Evolutionary conservation across 2,329 filamentous ascomycete genomes (phyloP).

Genomic region (Scleromitrula shiraiana): DNA sequence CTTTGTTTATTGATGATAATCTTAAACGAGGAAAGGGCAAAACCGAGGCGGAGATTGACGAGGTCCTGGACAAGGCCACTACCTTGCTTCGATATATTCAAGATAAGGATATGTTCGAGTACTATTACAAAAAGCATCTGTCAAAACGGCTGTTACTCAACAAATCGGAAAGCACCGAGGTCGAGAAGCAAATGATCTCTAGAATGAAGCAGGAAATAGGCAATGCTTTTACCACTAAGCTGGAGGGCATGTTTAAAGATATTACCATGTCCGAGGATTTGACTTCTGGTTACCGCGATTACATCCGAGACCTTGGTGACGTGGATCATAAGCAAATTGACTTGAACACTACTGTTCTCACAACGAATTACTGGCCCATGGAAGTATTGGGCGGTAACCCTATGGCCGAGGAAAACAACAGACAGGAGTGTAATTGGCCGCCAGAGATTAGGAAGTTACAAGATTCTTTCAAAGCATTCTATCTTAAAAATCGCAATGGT

Average conservation of each 20-base stretch:
- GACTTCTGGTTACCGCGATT: conserved; percentile 65
- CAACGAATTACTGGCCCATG: conserved; percentile 90
- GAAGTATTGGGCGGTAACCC: conserved; percentile 66
- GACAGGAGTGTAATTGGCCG: conserved; percentile 62
- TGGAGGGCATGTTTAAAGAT: conserved; percentile 98
- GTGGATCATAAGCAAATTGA: conserved; percentile 59
- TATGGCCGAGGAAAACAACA: conserved; percentile 40
- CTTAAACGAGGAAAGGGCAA: conserved; percentile 91
- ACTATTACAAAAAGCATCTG: conserved; percentile 96
- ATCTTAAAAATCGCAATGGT: conserved; percentile 78
- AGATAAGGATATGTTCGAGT: conserved; percentile 91
- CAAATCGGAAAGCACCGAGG: conserved; percentile 83
- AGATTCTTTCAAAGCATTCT: conserved; percentile 81
- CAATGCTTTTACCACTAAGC: conserved; percentile 84
- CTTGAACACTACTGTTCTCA: conserved; percentile 76
- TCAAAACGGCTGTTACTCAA: conserved; percentile 79
- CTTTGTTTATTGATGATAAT: conserved; percentile 93
- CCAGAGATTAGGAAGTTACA: conserved; percentile 66
- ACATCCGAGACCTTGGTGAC: conserved; percentile 48
- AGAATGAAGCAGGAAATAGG: conserved; percentile 97
- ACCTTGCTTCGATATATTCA: conserved; percentile 78
- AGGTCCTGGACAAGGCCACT: conserved; percentile 81
- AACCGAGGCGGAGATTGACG: conserved; percentile 79
- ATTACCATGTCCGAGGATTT: conserved; percentile 83
- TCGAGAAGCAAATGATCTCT: conserved; percentile 90